phyloP scores from a whole-genome alignment of 345 rosid genomes.

The Punica granatum region DNA sequence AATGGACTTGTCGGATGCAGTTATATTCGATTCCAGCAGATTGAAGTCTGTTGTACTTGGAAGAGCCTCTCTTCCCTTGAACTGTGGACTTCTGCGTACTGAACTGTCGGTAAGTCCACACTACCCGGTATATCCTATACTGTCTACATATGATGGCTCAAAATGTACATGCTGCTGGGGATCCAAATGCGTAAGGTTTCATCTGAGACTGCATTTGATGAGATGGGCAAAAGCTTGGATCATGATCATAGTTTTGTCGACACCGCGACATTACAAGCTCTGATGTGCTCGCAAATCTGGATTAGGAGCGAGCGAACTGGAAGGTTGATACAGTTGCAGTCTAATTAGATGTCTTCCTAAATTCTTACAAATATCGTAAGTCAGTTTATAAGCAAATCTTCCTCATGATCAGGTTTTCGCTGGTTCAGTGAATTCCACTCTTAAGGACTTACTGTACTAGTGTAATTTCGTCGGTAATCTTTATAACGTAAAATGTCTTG shows the following conservation, averaged over 20 bases:
- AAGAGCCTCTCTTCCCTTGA: slow-evolving; percentile 65
- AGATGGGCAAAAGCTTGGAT: slow-evolving; percentile 32
- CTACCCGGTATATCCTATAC: slow-evolving; percentile 55
- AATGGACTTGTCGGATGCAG: slow-evolving; percentile 9
- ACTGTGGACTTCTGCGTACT: slow-evolving; percentile 43
- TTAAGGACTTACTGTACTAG: too few relatives aligned
- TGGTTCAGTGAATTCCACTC: too few relatives aligned
- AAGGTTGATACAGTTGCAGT: slow-evolving; percentile 11
- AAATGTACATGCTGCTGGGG: slow-evolving; percentile 42
- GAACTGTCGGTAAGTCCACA: slow-evolving; percentile 73
- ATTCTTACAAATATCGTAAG: too few relatives aligned
- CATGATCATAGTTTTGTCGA: slow-evolving; percentile 37
- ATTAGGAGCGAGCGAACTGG: slow-evolving; percentile 37
- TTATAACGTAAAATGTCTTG: too few relatives aligned
- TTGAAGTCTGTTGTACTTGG: slow-evolving; percentile 66
- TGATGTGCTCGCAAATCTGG: slow-evolving; percentile 73
- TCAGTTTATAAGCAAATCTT: too few relatives aligned
- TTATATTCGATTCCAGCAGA: slow-evolving; percentile 51
- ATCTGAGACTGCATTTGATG: slow-evolving; percentile 27
- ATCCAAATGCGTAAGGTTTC: slow-evolving; percentile 51
- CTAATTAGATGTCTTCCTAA: too few relatives aligned
- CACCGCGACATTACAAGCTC: slow-evolving; percentile 48
- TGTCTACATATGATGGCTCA: slow-evolving; percentile 72
- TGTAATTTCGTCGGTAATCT: too few relatives aligned
- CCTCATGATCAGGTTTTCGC: too few relatives aligned